phyloP scores from a whole-genome alignment of 148 eudicot species.

The Rhododendron kiyosumense region DNA sequence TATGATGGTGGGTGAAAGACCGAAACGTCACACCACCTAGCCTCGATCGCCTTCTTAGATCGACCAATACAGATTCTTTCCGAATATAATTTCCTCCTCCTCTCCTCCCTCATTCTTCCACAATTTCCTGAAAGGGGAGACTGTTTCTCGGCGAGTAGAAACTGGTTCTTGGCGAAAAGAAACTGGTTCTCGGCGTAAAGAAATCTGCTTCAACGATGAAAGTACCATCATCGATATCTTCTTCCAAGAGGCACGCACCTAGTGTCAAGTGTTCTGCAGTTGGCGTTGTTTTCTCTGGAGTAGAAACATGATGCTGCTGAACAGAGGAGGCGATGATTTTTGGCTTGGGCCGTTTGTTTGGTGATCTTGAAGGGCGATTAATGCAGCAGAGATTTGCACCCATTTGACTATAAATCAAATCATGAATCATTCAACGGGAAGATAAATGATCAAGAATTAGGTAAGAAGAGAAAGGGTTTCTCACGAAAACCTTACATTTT shows the following conservation, averaged over 20 bases:
- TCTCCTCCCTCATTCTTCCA: slow-evolving; percentile 10
- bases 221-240: background rate
- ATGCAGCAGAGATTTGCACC: background rate
- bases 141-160: slow-evolving; percentile 18
- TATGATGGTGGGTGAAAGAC: background rate
- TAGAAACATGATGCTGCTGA: background rate
- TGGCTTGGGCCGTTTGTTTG: background rate
- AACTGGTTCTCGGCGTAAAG: background rate
- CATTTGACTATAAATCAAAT: background rate
- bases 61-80: background rate
- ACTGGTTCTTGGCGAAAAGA: background rate
- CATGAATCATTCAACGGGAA: background rate
- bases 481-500: background rate
- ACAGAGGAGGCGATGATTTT: background rate
- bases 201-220: background rate
- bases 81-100: background rate
- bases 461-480: background rate
- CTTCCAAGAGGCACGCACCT: background rate
- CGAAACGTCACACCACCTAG: background rate
- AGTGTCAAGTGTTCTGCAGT: background rate
- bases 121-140: background rate
- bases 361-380: background rate
- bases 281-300: background rate
- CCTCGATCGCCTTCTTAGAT: background rate
- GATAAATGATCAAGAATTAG: background rate